Evolutionary conservation across 805 yeast genomes (phyloP), one percentile per base, ranked within the genome.

Genomic region (Candida nemodendra): DNA sequence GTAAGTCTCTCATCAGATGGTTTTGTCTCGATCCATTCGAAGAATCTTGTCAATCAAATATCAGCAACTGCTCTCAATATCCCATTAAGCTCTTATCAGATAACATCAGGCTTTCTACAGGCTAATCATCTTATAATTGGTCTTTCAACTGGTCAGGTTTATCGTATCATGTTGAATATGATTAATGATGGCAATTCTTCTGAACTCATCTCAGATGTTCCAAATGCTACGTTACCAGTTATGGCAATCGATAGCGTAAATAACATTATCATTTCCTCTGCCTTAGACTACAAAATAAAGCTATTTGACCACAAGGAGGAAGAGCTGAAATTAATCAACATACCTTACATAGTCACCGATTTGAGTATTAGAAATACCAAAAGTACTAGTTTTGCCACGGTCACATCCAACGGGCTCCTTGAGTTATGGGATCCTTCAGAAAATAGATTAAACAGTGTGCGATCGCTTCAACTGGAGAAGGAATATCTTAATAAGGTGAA

Each of bases 341-440:
- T 42, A 2, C 18, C 45, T 2, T 17, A 35, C 15, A 24, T 48
- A 17, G 30, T 42, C 9, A 32, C 44, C 6, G 52, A 42, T 25
- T 18, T 50, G 17, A 33, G 39, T 18, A 26, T 49, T 23, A 38
- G 38, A 29, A 33, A 30, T 21, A 18, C 37, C 13, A 32, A 36
- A 5, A 18, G 34, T 14, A 31, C 18, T 4, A 41, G 45, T 23
- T 44, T 50, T 34, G 46, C 41, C 9, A 28, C 45, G 3, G 54
- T 44, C 15, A 35, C 44, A 7, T 25, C 43, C 3, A 35, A 41
- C 22, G 53, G 51, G 6, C 14, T 27, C 9, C 30, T 51, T 13
- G 51, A 48, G 35, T 39, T 69, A 22, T 69, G 72, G 71, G 63
- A 70, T 43, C 40, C 70, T 5, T 42, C 47, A 5, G 45, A 45